Base-by-base conservation (phyloP, 139 green algal species). In the Astrephomene gubernaculifera region DNA sequence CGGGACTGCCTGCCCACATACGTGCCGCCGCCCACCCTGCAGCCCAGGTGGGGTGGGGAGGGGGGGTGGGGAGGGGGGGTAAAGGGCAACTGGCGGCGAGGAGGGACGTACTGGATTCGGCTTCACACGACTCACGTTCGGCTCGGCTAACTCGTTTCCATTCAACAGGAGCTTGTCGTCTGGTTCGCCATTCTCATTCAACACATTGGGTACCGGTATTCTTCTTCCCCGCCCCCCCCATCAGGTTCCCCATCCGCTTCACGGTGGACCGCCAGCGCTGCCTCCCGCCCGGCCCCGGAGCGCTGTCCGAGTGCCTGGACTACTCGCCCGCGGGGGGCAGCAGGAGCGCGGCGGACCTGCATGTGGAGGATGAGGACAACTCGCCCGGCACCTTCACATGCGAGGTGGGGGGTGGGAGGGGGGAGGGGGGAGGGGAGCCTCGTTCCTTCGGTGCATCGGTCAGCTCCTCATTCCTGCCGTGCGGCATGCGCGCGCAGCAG, bases 241-340 rank as follows among this genome's bases (percentile, higher is more conserved):
- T 2, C 71, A 89, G 86, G 79, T 68, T 35, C 10, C 79, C 86
- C 45, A 89, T 85, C 71, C 86, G 86, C 71, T 89, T 69, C 79
- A 85, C 79, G 0, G 41, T 89, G 39, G 79, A 89, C 63, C 57
- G 79, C 45, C 86, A 87, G 71, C 79, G 80, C 33, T 89, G 86
- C 52, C 12, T 84, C 24, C 14, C 79, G 31, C 61, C 86, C 71
- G 43, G 54, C 0, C 83, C 83, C 27, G 83, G 71, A 1, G 71
- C 70, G 4, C 61, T 89, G 79, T 83, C 61, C 9, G 78, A 89
- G 71, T 89, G 78, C 71, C 29, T 78, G 31, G 61, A 87, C 39
- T 86, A 83, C 44, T n/a, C 24, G 7, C 35, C 27, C 3, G 38
- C 19, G 19, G 4, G 39, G 19, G 72, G 29, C 49, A 22, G 38